phyloP scores from a whole-genome alignment of 2,329 filamentous ascomycete species.

The Lanzia echinophila region DNA sequence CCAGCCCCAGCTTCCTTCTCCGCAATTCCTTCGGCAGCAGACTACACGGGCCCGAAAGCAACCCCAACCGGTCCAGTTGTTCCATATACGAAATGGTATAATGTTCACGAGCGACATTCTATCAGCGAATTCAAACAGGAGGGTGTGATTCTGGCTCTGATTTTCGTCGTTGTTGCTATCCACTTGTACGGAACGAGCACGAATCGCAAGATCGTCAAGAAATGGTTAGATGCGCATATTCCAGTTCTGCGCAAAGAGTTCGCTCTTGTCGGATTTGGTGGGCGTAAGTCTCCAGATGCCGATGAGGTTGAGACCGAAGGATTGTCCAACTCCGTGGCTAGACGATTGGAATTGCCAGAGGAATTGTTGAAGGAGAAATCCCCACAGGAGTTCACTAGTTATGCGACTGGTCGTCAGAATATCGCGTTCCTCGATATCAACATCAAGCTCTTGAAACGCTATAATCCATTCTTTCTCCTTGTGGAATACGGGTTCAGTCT shows the following conservation, averaged over 20 bases:
- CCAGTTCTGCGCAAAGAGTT: constrained; percentile 73
- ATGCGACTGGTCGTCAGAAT: constrained; percentile 89
- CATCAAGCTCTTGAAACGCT: constrained; percentile 26
- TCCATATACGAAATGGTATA: constrained; percentile 94
- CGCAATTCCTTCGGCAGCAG: constrained; percentile 37
- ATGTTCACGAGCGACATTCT: constrained; percentile 84
- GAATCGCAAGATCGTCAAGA: constrained; percentile 73
- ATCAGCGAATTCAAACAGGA: constrained; percentile 82
- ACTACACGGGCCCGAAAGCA: constrained; percentile 40
- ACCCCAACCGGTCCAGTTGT: constrained; percentile 41
- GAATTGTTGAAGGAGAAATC: constrained; percentile 77
- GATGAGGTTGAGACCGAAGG: constrained; percentile 40
- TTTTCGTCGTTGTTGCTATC: constrained; percentile 66
- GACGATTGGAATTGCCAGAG: constrained; percentile 39
- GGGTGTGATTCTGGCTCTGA: constrained; percentile 69
- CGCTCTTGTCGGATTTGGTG: constrained; percentile 74
- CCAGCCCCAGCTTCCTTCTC: constrained; percentile 49
- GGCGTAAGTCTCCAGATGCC: constrained; percentile 40
- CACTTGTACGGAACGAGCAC: constrained; percentile 74
- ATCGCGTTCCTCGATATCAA: constrained; percentile 81
- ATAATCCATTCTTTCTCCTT: constrained; percentile 33
- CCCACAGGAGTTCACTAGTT: constrained; percentile 77
- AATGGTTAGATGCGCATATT: constrained; percentile 72
- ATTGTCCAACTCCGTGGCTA: constrained; percentile 33
- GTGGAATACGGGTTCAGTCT: constrained; percentile 65